phyloP scores from a whole-genome alignment of 2,329 filamentous ascomycete genomes.

The Fusarium begoniae region DNA sequence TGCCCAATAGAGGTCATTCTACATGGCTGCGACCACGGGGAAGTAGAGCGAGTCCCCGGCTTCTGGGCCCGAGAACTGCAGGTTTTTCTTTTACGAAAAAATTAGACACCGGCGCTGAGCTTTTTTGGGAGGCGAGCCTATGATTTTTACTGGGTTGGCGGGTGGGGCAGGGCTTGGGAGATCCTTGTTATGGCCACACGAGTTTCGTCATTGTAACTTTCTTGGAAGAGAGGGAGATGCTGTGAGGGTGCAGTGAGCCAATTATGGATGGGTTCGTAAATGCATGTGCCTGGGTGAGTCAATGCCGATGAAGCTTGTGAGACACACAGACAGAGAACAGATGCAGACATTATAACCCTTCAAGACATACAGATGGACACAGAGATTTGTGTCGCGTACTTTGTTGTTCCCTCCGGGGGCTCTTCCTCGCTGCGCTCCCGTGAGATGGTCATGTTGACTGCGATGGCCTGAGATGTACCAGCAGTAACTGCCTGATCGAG shows the following conservation, averaged over 20 bases:
- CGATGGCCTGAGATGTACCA: too few relatives aligned
- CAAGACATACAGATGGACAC: background rate
- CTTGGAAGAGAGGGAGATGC: background rate
- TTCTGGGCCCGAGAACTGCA: conserved; percentile 9
- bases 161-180: conserved; percentile 34
- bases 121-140: conserved; percentile 3
- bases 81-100: conserved; percentile 2
- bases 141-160: conserved; percentile 8
- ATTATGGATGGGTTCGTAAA: background rate
- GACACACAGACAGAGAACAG: background rate
- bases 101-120: conserved; percentile 29
- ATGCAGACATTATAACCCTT: background rate
- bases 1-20: conserved; percentile 2
- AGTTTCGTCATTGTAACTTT: conserved; percentile 39
- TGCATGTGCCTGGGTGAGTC: background rate
- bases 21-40: conserved; percentile 2
- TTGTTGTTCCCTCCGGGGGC: background rate
- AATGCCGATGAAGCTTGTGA: background rate
- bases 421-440: background rate
- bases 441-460: background rate
- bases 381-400: background rate
- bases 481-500: background rate
- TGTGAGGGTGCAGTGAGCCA: background rate
- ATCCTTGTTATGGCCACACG: conserved; percentile 34
- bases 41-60: background rate